These are phyloP conservation scores for Verticillium dahliae DNA, from an alignment of 2,329 filamentous ascomycete species.

Conservation along the genomic window DNA sequence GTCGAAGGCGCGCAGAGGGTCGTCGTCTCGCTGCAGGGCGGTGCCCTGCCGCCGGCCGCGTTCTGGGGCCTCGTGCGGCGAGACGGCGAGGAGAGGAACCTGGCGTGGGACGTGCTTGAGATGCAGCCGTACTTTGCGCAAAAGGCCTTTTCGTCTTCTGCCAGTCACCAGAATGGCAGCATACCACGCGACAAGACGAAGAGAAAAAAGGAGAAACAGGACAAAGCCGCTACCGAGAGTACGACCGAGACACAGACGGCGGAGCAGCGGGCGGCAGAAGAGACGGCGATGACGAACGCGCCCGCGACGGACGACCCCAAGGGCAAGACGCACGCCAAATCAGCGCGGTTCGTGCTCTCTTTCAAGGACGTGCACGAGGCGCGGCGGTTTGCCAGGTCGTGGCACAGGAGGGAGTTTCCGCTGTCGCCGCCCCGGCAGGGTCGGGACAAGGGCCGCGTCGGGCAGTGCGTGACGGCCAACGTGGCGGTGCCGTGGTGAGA, in stretches of 20 bases:
- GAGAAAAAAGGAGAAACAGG: neutral
- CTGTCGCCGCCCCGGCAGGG: neutral
- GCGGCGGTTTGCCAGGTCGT: constrained; percentile 31
- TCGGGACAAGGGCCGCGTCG: neutral
- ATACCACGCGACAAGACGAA: neutral
- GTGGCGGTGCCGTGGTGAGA: constrained; percentile 9
- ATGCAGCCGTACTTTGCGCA: constrained; percentile 9
- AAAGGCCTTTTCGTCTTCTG: neutral
- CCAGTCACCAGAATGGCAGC: too few species aligned
- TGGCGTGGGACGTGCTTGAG: constrained; percentile 14
- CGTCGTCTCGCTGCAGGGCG: constrained; percentile 27
- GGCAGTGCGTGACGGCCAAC: constrained; percentile 4
- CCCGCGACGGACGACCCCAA: neutral
- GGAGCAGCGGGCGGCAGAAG: neutral
- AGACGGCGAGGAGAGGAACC: constrained; percentile 31
- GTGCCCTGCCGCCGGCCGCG: constrained; percentile 16
- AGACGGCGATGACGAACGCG: neutral
- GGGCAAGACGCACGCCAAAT: neutral
- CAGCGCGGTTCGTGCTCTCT: constrained; percentile 24
- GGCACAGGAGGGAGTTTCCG: constrained; percentile 27
- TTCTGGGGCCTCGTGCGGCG: constrained; percentile 30
- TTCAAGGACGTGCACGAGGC: constrained; percentile 23
- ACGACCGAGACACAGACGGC: neutral
- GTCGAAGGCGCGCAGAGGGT: constrained; percentile 20
- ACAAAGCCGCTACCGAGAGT: neutral